phyloP scores from a whole-genome alignment of 768 basidiomycete genomes.

The Psilocybe cubensis region DNA sequence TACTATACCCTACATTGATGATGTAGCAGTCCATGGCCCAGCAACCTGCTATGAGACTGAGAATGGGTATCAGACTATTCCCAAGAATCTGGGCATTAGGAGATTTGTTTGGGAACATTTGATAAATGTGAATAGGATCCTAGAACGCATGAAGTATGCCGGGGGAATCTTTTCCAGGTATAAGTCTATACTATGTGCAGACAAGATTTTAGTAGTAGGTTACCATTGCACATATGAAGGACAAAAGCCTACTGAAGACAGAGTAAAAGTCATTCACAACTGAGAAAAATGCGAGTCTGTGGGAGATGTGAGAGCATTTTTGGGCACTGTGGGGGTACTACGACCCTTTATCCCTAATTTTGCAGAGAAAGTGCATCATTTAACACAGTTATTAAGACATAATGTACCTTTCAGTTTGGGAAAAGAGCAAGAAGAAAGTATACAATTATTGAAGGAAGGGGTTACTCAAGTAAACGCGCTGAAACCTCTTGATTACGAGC shows the following conservation, averaged over 20 bases:
- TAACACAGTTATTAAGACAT: not conserved
- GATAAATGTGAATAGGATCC: constrained; percentile 30
- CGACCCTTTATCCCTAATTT: not conserved
- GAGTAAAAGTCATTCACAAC: not conserved
- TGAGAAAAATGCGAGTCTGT: not conserved
- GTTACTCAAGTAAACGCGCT: not conserved
- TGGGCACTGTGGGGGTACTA: not conserved
- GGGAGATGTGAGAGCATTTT: not conserved
- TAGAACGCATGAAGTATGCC: constrained; percentile 25
- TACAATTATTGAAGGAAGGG: constrained; percentile 3
- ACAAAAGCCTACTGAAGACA: not conserved
- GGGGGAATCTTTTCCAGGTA: constrained; percentile 14
- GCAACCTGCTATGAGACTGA: constrained; percentile 21
- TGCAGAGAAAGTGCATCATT: not conserved
- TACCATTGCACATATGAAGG: not conserved
- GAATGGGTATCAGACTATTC: constrained; percentile 32
- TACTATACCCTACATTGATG: constrained; percentile 24
- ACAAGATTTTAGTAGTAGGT: constrained; percentile 18
- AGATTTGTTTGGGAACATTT: constrained; percentile 43
- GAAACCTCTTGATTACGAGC: constrained; percentile 32
- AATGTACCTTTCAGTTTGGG: not conserved
- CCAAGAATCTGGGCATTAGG: constrained; percentile 32
- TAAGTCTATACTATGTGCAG: constrained; percentile 2
- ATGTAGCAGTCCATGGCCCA: constrained; percentile 26
- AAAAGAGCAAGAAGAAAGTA: not conserved